These are phyloP conservation scores for Rhizomucor pusillus DNA, from an alignment of 371 early-diverging fungal genomes.

Conservation along the genomic window DNA sequence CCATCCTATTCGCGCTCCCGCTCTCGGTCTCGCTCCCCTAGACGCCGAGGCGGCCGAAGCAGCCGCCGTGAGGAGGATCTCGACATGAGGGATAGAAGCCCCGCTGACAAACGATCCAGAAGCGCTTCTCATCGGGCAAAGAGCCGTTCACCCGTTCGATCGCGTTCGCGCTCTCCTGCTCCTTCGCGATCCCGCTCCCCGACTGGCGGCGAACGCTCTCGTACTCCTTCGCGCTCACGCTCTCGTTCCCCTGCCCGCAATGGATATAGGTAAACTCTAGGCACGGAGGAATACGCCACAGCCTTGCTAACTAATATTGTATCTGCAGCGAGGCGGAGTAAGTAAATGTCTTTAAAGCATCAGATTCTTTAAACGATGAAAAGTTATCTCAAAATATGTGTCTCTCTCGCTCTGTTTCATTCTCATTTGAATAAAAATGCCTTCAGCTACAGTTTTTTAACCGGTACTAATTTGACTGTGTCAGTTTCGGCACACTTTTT, in stretches of 20 bases:
- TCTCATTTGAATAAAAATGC: too few relatives aligned
- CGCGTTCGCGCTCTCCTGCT: neutral
- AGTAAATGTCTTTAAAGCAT: too few relatives aligned
- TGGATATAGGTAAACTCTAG: conserved; percentile 23
- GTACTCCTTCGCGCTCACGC: conserved; percentile 40
- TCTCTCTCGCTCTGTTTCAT: too few relatives aligned
- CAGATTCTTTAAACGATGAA: too few relatives aligned
- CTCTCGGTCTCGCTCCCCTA: conserved; percentile 39
- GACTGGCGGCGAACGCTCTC: conserved; percentile 17
- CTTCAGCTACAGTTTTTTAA: too few relatives aligned
- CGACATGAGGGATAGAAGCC: conserved; percentile 19
- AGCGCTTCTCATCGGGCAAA: neutral
- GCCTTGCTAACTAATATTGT: too few relatives aligned
- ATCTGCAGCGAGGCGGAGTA: too few relatives aligned
- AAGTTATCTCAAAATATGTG: too few relatives aligned
- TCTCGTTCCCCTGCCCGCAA: conserved; percentile 45
- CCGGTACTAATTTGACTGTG: too few relatives aligned
- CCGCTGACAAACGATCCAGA: neutral
- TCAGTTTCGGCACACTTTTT: too few relatives aligned
- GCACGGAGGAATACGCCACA: too few relatives aligned
- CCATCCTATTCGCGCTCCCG: conserved; percentile 17
- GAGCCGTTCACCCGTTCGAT: neutral
- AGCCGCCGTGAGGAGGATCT: too few relatives aligned
- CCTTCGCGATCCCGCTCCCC: neutral
- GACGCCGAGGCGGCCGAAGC: conserved; percentile 31